These are phyloP conservation scores for Neonectria neomacrospora DNA, from an alignment of 2,329 filamentous ascomycete genomes.

Conservation along the genomic window DNA sequence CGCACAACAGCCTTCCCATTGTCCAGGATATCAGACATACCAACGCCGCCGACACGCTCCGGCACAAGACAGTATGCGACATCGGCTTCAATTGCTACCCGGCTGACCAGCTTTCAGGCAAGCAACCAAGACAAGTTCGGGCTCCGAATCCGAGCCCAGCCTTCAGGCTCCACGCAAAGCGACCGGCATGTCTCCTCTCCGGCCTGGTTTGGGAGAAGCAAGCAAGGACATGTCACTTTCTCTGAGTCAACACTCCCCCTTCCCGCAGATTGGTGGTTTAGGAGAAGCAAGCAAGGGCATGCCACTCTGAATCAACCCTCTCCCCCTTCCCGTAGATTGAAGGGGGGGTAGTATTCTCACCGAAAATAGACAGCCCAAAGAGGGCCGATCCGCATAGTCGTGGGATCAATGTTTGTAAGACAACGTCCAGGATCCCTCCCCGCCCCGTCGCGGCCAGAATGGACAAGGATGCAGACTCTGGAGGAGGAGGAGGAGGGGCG, in stretches of 20 bases:
- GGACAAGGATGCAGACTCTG: background rate
- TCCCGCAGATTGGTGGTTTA: slow-evolving; percentile 42
- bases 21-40: too few species aligned
- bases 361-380: slow-evolving; percentile 8
- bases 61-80: too few species aligned
- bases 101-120: too few species aligned
- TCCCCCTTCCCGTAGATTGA: too few species aligned
- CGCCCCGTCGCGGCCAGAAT: background rate
- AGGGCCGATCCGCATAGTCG: background rate
- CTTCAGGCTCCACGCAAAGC: too few species aligned
- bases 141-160: too few species aligned
- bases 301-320: slow-evolving; percentile 14
- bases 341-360: slow-evolving; percentile 17
- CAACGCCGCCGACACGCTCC: too few species aligned
- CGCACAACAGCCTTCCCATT: too few species aligned
- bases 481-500: slow-evolving; percentile 2
- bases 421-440: slow-evolving; percentile 19
- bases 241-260: slow-evolving; percentile 30
- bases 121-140: too few species aligned
- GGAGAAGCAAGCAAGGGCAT: too few species aligned
- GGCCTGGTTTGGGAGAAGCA: slow-evolving; percentile 35
- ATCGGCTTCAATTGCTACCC: too few species aligned
- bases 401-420: slow-evolving; percentile 18
- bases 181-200: too few species aligned
- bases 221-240: slow-evolving; percentile 45